Conservation (phyloP, 1,284 basidiomycete species). For the Puccinia horiana region DNA sequence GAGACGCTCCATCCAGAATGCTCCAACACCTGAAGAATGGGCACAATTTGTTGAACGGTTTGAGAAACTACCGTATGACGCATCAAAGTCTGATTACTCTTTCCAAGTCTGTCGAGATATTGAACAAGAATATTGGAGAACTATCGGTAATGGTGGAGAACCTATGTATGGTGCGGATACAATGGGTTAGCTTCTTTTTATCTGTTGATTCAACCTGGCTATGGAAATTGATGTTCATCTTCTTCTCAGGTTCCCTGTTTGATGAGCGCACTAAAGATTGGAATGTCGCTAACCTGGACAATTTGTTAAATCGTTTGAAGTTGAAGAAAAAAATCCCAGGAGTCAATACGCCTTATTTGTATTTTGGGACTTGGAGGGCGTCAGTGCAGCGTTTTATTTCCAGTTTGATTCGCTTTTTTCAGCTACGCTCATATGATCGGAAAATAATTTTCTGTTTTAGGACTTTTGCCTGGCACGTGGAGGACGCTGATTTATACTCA, state of each 20-base stretch:
- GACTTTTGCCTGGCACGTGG: constrained; percentile 90
- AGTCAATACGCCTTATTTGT: constrained; percentile 95
- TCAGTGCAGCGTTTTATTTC: constrained; percentile 61
- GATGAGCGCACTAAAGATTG: constrained; percentile 76
- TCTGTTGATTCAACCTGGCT: constrained; percentile 45
- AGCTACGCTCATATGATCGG: not conserved
- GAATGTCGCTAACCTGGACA: constrained; percentile 91
- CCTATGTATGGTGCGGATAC: constrained; percentile 97
- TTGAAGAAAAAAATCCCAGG: constrained; percentile 74
- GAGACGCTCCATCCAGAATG: constrained; percentile 49
- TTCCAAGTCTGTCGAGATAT: constrained; percentile 80
- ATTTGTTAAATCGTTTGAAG: constrained; percentile 77
- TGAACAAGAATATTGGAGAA: constrained; percentile 89
- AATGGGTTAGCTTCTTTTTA: constrained; percentile 65
- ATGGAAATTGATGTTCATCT: constrained; percentile 22
- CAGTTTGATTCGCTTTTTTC: not conserved
- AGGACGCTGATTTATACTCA: constrained; percentile 82
- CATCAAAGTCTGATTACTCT: constrained; percentile 73
- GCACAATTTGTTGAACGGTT: constrained; percentile 33
- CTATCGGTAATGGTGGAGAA: constrained; percentile 80
- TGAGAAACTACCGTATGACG: constrained; percentile 73
- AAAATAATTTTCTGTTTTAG: not conserved
- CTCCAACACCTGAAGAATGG: constrained; percentile 50
- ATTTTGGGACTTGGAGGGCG: constrained; percentile 99
- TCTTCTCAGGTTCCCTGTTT: constrained; percentile 71